phyloP scores from a whole-genome alignment of 495 filamentous ascomycete species.

The Penicillium macrosclerotiorum region DNA sequence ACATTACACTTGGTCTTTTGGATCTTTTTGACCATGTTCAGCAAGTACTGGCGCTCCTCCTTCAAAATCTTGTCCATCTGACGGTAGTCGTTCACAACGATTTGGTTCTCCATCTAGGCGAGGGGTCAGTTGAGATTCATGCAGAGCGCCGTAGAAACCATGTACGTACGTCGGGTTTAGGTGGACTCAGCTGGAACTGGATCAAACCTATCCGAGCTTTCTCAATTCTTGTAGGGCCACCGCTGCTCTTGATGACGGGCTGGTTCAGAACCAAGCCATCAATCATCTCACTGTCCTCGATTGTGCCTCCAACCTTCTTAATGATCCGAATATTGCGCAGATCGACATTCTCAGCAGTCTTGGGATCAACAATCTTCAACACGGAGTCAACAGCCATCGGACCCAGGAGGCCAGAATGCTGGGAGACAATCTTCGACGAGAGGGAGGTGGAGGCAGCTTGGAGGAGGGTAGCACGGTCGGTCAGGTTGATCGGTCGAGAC shows the following conservation, averaged over 20 bases:
- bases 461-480: constrained; percentile 83
- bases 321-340: constrained; percentile 93
- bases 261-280: constrained; percentile 94
- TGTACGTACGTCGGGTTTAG: constrained; percentile 90
- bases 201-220: constrained; percentile 96
- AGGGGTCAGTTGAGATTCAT: not conserved
- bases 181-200: constrained; percentile 96
- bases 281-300: constrained; percentile 96
- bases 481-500: constrained; percentile 88
- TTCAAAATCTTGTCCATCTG: constrained; percentile 99
- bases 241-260: constrained; percentile 86
- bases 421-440: constrained; percentile 97
- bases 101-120: constrained; percentile 94
- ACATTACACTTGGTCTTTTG: constrained; percentile 99
- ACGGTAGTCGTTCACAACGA: constrained; percentile 97
- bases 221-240: constrained; percentile 90
- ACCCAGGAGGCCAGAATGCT: constrained; percentile 87
- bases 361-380: constrained; percentile 88
- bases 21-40: constrained; percentile 99
- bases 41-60: constrained; percentile 94
- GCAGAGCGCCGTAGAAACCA: no score
- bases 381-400: constrained; percentile 98
- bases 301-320: constrained; percentile 97
- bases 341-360: constrained; percentile 94
- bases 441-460: constrained; percentile 97